Percentiles rank a stretch among this genome's conserved stretches.
phyloP scores from a whole-genome alignment of 495 filamentous ascomycete species.

The Aspergillus steynii region DNA sequence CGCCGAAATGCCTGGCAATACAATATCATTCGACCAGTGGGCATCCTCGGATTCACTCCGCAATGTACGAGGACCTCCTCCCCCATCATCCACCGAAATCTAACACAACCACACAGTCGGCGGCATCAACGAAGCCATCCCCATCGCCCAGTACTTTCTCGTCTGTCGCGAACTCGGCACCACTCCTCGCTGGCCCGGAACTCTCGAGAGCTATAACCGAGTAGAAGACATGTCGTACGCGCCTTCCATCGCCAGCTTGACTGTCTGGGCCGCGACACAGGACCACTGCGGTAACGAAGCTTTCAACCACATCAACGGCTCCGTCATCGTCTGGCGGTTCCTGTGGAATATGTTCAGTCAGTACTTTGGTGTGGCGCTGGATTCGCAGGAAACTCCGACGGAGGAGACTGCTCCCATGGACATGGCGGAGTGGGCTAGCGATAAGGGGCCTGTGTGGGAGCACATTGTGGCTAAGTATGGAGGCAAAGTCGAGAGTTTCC shows the following conservation, averaged over 20 bases:
- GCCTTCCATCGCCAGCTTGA: constrained; percentile 13
- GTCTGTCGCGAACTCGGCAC: constrained; percentile 20
- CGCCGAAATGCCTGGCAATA: constrained; percentile 14
- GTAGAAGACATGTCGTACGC: constrained; percentile 10
- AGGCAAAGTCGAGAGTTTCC: constrained; percentile 3
- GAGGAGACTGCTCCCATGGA: background rate
- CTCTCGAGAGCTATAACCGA: constrained; percentile 2
- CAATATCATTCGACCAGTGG: constrained; percentile 22
- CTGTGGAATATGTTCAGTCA: constrained; percentile 6
- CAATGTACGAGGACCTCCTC: background rate
- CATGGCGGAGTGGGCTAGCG: constrained; percentile 19
- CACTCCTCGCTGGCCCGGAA: background rate
- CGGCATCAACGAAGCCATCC: constrained; percentile 18
- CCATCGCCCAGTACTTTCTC: constrained; percentile 19
- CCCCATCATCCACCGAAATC: background rate
- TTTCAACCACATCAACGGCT: constrained; percentile 22
- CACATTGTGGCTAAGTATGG: constrained; percentile 11
- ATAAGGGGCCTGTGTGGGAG: constrained; percentile 22
- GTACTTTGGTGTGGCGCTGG: constrained; percentile 3
- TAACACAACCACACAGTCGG: background rate
- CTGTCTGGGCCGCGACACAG: constrained; percentile 12
- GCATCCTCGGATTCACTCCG: constrained; percentile 19
- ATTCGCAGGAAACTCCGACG: background rate
- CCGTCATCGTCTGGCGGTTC: constrained; percentile 14
- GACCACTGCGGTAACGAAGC: constrained; percentile 16